A percentile compares a stretch with the other conserved stretches of the same genome.
Evolutionary conservation across 2,329 filamentous ascomycete genomes (phyloP).

Genomic region (Neoascochyta sp.): DNA sequence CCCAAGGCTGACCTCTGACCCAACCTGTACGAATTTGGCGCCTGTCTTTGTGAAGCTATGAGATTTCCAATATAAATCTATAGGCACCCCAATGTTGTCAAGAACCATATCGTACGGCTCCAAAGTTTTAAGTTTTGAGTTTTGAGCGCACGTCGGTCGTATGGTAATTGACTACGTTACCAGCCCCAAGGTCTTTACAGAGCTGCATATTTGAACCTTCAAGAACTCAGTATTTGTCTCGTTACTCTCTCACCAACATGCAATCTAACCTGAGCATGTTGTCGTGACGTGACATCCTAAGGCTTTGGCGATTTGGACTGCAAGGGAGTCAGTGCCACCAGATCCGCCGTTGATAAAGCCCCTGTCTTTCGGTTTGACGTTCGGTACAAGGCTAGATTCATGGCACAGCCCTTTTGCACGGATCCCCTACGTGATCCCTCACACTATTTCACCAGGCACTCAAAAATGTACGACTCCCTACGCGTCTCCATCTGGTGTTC

Average conservation of each 20-base stretch:
- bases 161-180: constrained; percentile 60
- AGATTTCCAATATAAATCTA: constrained; percentile 18
- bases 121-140: no score
- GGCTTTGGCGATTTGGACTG: constrained; percentile 60
- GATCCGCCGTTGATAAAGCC: constrained; percentile 62
- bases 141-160: constrained; percentile 45
- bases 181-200: constrained; percentile 56
- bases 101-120: constrained; percentile 52
- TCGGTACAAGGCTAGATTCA: constrained; percentile 11
- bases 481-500: no score
- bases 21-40: constrained; percentile 20
- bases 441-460: no score
- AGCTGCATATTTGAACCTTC: constrained; percentile 51
- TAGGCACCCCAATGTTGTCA: constrained; percentile 51
- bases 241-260: not conserved
- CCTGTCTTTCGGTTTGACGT: constrained; percentile 39
- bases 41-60: constrained; percentile 12
- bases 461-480: no score
- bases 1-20: constrained; percentile 13
- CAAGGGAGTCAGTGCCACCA: constrained; percentile 58
- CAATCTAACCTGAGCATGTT: constrained; percentile 49
- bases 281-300: constrained; percentile 56
- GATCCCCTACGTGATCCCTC: no score
- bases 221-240: not conserved
- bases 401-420: no score